Evolutionary conservation across 1,284 basidiomycete genomes (phyloP), one percentile per base, ranked within the genome.

Genomic region (Ceratobasidium sp.): DNA sequence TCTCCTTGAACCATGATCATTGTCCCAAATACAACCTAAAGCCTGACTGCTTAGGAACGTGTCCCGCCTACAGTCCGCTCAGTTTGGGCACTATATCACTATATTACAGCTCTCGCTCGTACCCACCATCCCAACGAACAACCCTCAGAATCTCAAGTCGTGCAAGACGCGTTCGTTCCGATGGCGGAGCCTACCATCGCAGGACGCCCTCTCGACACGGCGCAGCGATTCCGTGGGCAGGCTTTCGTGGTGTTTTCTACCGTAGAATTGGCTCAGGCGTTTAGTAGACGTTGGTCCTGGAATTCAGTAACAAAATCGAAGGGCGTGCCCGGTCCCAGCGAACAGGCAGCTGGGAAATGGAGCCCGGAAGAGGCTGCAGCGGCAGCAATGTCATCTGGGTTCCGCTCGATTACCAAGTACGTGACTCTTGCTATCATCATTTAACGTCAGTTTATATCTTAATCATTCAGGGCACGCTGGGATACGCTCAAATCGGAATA

Each of bases 241-340:
- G 90, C 90, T 0, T 86, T 93, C 24, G 82, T 93, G 61, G 87
- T 86, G 0, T 82, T 93, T 49, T 80, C 83, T 0, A 76, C 79
- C 4, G 37, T 79, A 1, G 80, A 82, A 0, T 84, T 87, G 48
- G 84, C 82, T 3, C 81, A 85, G 8, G 76, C 79, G 0, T 76
- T 93, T 0, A 80, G 87, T 1, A 58, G 80, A 0, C 77, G 78
- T 16, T 93, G 90, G 90, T 87, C 88, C 2, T 93, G 92, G 90
- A 80, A 82, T 73, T 79, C 58, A 66, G 9, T 29, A 37, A 29
- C 9, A 16, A 65, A 24, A 31, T 56, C 2, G 39, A 58, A 24
- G 61, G 74, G 24, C 71, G 43, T 3, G 49, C 41, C 0, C 14
- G 37, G 27, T 51, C 29, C 51, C 31, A 16, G 41, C 39, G 41